Base-by-base conservation (phyloP, 805 yeast species). In the Suhomyces faveliae region DNA sequence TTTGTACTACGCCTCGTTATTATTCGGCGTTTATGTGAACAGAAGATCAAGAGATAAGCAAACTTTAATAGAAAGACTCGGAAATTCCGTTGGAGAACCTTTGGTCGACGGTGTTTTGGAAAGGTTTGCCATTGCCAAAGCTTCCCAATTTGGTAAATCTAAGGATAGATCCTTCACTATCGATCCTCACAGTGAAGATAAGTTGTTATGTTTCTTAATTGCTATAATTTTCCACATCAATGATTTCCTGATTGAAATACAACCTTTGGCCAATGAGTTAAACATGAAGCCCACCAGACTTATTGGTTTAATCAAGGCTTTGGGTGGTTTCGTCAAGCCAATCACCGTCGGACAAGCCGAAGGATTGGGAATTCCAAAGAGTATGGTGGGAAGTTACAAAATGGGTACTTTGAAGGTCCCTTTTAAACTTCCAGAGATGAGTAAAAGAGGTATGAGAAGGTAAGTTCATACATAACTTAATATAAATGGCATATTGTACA, bases 151-250 rank as follows among this genome's bases (percentile, higher is more conserved):
- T 52, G 95, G 94, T 49, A 83, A 80, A 64, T 71, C 87, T n/a
- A 85, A 84, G 62, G 89, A 85, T 52, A 79, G 84, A 56, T 77
- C 85, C n/a, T 92, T 80, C 63, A 74, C 79, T 52, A 80, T 94
- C 51, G 97, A 94, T 61, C 97, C 98, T 35, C 85, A 81, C 58
- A 80, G 82, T 61, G 96, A 89, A 66, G 96, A 89, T 68, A 89
- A 86, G 68, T 73, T 94, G 42, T 72, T 94, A 55, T 87, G 96
- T 67, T 85, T 81, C 67, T 73, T 90, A 42, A 71, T 94, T 51
- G 87, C 85, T 5, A 68, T 86, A 35, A 75, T 87, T 35, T 71
- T 94, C 61, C 92, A 85, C 64, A 74, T 91, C 47, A 89, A 89
- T 63, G 83, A 80, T 51, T 92, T 81, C 69, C 72, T 78, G 53